Evolutionary conservation across 148 eudicot genomes (phyloP).

Genomic region (Cornus controversa): DNA sequence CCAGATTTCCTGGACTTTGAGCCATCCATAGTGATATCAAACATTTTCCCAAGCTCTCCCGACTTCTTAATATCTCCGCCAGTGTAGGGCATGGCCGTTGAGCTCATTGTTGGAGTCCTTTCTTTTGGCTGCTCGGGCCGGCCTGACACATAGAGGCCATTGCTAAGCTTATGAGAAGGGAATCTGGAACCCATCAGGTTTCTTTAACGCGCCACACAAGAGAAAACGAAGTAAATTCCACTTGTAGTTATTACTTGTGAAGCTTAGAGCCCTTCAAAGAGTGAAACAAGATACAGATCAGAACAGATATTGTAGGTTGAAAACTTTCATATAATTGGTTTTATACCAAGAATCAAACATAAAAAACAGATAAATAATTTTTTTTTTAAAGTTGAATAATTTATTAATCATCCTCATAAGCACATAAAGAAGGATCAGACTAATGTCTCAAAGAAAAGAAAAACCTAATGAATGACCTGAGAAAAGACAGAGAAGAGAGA

Average conservation of each 20-base stretch:
- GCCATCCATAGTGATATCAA: constrained; percentile 65
- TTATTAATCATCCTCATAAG: too few relatives aligned
- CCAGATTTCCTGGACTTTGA: constrained; percentile 80
- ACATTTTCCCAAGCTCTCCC: constrained; percentile 90
- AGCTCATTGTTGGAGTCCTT: constrained; percentile 80
- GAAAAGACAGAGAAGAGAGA: too few relatives aligned
- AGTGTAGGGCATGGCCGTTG: constrained; percentile 78
- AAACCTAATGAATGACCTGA: too few relatives aligned
- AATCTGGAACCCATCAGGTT: constrained; percentile 70
- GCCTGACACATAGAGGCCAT: constrained; percentile 85
- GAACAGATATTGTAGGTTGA: background rate
- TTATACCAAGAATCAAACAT: background rate
- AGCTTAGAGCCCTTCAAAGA: too few relatives aligned
- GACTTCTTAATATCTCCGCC: constrained; percentile 89
- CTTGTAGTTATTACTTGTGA: too few relatives aligned
- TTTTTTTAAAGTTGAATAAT: too few relatives aligned
- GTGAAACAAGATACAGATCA: too few relatives aligned
- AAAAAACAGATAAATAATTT: too few relatives aligned
- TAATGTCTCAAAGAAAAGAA: too few relatives aligned
- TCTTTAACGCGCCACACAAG: constrained; percentile 19
- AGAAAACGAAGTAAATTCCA: constrained; percentile 5
- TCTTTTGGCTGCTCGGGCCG: constrained; percentile 85
- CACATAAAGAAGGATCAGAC: too few relatives aligned
- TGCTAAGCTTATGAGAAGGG: constrained; percentile 77
- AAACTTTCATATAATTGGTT: background rate